Evolutionary conservation across 164 flowering plant genomes (phyloP).

Genomic region (Sedum album): DNA sequence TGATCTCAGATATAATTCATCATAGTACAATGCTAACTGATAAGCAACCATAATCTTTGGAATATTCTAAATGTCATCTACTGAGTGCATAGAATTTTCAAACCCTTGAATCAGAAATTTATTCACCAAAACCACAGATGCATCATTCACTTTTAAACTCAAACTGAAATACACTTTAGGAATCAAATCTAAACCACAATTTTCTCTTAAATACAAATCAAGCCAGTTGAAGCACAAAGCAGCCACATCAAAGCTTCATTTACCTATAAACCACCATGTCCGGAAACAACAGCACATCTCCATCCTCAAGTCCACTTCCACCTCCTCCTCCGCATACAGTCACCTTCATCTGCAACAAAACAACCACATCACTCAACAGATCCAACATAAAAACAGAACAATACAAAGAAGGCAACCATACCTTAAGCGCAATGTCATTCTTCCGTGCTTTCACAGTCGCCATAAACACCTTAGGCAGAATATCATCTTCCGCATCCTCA

Average conservation of each 20-base stretch:
- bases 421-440: conserved; percentile 45
- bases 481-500: conserved; percentile 47
- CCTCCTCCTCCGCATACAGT: conserved; percentile 60
- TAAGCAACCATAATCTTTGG: too few species aligned
- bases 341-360: conserved; percentile 13
- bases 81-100: too few species aligned
- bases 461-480: conserved; percentile 51
- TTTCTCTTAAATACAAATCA: neutral
- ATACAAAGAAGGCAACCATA: conserved; percentile 13
- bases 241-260: neutral
- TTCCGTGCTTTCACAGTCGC: conserved; percentile 50
- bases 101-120: neutral
- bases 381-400: neutral
- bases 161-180: neutral
- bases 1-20: too few species aligned
- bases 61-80: too few species aligned
- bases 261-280: conserved; percentile 85
- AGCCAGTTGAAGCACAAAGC: neutral
- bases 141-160: neutral
- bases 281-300: conserved; percentile 79
- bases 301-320: conserved; percentile 41
- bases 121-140: neutral
- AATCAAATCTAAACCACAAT: neutral
- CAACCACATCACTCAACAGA: conserved; percentile 7
- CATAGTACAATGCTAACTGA: too few species aligned